Conservation (phyloP, 2,329 filamentous ascomycete genomes). For the Aspergillus japonicus region DNA sequence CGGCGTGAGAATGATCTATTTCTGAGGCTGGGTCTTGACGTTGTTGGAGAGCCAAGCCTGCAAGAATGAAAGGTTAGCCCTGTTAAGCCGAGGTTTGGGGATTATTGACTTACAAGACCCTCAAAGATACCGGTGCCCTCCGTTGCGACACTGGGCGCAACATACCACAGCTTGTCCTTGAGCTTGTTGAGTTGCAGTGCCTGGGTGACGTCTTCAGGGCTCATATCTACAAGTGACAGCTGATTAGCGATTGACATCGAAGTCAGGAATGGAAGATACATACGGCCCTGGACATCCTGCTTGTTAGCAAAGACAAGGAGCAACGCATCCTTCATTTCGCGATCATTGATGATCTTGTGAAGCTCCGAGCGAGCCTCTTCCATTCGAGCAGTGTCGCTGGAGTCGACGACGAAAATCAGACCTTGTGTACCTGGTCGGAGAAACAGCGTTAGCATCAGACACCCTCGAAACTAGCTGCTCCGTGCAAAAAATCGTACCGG, state of each 20-base stretch:
- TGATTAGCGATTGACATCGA: slow-evolving; percentile 11
- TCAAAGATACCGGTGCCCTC: slow-evolving; percentile 78
- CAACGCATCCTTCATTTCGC: slow-evolving; percentile 94
- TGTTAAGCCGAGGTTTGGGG: neutral
- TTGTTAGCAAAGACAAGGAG: slow-evolving; percentile 98
- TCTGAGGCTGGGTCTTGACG: slow-evolving; percentile 60
- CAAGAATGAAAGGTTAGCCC: slow-evolving; percentile 18
- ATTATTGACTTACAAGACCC: slow-evolving; percentile 59
- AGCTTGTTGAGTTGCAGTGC: slow-evolving; percentile 72
- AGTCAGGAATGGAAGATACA: slow-evolving; percentile 25
- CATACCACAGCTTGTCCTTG: slow-evolving; percentile 82
- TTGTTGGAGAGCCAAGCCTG: slow-evolving; percentile 79
- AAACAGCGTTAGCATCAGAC: slow-evolving; percentile 5
- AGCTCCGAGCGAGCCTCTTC: slow-evolving; percentile 91
- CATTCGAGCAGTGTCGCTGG: slow-evolving; percentile 84
- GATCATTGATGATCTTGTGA: slow-evolving; percentile 95
- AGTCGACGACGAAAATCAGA: slow-evolving; percentile 98
- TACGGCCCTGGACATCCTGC: slow-evolving; percentile 86
- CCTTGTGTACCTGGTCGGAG: slow-evolving; percentile 75
- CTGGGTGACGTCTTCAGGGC: slow-evolving; percentile 75
- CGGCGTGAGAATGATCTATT: slow-evolving; percentile 28
- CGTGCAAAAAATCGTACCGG: slow-evolving; percentile 49
- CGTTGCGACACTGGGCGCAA: slow-evolving; percentile 78
- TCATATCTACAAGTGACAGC: slow-evolving; percentile 62
- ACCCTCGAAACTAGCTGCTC: neutral